Evolutionary conservation across 2,329 filamentous ascomycete species (phyloP).

Genomic region (Talaromyces sp.): DNA sequence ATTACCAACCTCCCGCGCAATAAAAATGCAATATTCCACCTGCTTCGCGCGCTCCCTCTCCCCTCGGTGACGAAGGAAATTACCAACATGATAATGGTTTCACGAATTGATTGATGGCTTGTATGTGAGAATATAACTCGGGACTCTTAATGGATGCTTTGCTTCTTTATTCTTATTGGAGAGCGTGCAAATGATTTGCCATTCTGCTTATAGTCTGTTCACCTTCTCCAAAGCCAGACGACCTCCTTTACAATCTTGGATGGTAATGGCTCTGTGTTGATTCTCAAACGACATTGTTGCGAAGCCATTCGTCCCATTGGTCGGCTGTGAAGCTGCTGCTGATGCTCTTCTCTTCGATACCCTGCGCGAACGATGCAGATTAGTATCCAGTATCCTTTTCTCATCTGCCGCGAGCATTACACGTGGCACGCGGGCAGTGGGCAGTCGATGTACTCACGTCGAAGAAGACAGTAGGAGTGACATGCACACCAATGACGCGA

Average conservation of each 20-base stretch:
- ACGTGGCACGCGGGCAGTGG: background rate
- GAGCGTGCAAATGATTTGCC: background rate
- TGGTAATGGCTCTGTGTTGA: conserved; percentile 2
- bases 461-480: conserved; percentile 85
- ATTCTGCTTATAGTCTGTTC: conserved; percentile 4
- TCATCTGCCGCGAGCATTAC: background rate
- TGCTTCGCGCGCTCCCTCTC: conserved; percentile 21
- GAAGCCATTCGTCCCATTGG: conserved; percentile 83
- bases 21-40: conserved; percentile 19
- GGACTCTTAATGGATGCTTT: conserved; percentile 10
- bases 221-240: background rate
- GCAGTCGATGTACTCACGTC: conserved; percentile 50
- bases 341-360: conserved; percentile 73
- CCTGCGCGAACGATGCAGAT: conserved; percentile 28
- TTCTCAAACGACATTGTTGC: conserved; percentile 57
- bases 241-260: background rate
- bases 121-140: conserved; percentile 13
- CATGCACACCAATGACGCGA: conserved; percentile 76
- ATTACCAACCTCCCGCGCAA: conserved; percentile 68
- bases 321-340: conserved; percentile 72
- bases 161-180: background rate
- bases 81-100: conserved; percentile 16
- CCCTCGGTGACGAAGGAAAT: conserved; percentile 18
- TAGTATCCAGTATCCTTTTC: background rate
- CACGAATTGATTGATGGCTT: conserved; percentile 11